These are phyloP conservation scores for Gossypium thurberi DNA, from an alignment of 345 rosid species.

Conservation along the genomic window DNA sequence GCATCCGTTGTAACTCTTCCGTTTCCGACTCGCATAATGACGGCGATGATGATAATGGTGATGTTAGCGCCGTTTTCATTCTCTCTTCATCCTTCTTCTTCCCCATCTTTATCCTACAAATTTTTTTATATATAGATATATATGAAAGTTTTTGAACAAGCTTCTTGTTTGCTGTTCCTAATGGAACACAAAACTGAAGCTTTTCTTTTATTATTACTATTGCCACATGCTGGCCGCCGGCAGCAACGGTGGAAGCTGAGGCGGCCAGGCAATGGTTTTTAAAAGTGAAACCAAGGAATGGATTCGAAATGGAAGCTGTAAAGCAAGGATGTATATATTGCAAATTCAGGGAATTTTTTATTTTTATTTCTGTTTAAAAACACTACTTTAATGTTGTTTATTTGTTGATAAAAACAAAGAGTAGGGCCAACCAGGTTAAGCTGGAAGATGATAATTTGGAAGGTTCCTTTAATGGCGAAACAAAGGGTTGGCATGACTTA, in stretches of 20 bases:
- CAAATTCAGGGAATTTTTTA: not conserved
- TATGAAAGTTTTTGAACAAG: not conserved
- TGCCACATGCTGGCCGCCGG: constrained; percentile 21
- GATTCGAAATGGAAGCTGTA: not conserved
- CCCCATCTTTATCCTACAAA: not conserved
- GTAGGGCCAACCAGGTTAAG: constrained; percentile 26
- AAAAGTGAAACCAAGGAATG: not conserved
- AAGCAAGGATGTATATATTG: not conserved
- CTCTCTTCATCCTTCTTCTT: constrained; percentile 24
- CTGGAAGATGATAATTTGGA: constrained; percentile 10
- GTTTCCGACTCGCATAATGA: constrained; percentile 23
- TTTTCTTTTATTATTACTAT: not conserved
- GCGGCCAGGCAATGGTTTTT: constrained; percentile 34
- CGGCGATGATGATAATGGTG: constrained; percentile 16
- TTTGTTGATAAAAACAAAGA: not conserved
- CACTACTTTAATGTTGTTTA: no score
- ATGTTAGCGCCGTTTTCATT: not conserved
- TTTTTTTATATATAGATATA: not conserved
- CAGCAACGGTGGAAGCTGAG: constrained; percentile 21
- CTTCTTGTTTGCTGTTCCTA: not conserved
- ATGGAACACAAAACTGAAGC: not conserved
- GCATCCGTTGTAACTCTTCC: constrained; percentile 42
- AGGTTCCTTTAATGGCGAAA: constrained; percentile 30
- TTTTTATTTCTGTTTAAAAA: not conserved
- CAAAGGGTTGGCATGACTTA: not conserved